phyloP scores from a whole-genome alignment of 2,329 filamentous ascomycete genomes.

The Fusarium austroafricanum region DNA sequence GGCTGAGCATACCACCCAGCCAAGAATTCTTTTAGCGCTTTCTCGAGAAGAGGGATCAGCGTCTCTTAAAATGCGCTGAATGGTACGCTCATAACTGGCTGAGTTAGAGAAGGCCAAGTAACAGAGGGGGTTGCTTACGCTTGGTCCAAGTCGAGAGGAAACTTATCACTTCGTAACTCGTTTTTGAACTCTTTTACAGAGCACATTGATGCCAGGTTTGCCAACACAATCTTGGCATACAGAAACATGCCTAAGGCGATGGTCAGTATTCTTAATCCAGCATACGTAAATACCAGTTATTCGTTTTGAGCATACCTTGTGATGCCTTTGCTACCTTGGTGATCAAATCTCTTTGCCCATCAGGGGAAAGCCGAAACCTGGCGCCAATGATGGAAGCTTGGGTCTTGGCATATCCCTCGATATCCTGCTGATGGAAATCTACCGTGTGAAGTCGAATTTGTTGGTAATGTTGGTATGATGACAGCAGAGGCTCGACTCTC shows the following conservation, averaged over 20 bases:
- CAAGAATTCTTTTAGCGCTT: neutral
- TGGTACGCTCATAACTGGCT: fast-evolving
- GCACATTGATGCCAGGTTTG: fast-evolving
- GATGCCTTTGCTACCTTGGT: fast-evolving
- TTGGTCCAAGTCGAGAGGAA: fast-evolving
- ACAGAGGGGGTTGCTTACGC: neutral
- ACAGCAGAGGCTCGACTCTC: fast-evolving
- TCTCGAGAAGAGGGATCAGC: fast-evolving
- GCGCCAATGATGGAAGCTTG: too few species aligned
- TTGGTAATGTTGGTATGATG: too few species aligned
- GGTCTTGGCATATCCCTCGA: too few species aligned
- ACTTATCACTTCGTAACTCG: fast-evolving
- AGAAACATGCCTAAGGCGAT: constrained; percentile 4
- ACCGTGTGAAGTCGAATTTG: too few species aligned
- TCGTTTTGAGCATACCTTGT: neutral
- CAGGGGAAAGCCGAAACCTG: too few species aligned
- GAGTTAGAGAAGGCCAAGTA: too few species aligned
- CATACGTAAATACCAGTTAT: too few species aligned
- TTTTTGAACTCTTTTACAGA: neutral
- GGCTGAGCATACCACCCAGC: fast-evolving
- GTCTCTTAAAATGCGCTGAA: fast-evolving
- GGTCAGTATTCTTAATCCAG: too few species aligned
- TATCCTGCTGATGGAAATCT: too few species aligned
- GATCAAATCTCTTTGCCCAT: too few species aligned
- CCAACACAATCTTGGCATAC: fast-evolving